These are phyloP conservation scores for Paspalum vaginatum DNA, from an alignment of 176 grass and related monocot genomes.

Conservation along the genomic window DNA sequence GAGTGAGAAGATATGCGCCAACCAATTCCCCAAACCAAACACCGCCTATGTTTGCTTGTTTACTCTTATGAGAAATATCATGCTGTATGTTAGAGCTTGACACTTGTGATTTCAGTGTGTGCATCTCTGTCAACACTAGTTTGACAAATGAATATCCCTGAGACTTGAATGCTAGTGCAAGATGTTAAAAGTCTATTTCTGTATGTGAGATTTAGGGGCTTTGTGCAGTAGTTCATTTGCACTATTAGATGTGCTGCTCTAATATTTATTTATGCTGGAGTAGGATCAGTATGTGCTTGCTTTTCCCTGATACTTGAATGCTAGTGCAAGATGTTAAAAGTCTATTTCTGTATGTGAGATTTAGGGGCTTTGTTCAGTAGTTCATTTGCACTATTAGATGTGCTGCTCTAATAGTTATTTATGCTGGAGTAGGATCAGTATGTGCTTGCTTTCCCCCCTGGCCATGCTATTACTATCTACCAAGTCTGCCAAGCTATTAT, in stretches of 20 bases:
- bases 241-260: background rate
- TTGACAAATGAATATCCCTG: background rate
- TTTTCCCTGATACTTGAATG: background rate
- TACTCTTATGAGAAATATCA: background rate
- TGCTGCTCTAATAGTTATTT: background rate
- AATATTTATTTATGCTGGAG: background rate
- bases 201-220: constrained; percentile 2
- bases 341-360: constrained; percentile 11
- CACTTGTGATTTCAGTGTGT: background rate
- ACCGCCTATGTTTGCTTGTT: background rate
- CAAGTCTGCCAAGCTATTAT: background rate
- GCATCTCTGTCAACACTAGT: background rate
- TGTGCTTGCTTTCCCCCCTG: background rate
- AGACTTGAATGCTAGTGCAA: background rate
- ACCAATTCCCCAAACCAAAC: too few relatives aligned
- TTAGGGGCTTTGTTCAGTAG: background rate
- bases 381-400: background rate
- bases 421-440: background rate
- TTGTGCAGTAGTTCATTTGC: background rate
- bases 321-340: background rate
- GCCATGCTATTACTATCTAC: background rate
- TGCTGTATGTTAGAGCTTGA: background rate
- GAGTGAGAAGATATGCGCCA: too few relatives aligned
- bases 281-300: background rate
- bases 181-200: background rate